Evolutionary conservation across 257 asterid genomes (phyloP), one percentile per base, ranked within the genome.

Genomic region (Primulina tabacum): DNA sequence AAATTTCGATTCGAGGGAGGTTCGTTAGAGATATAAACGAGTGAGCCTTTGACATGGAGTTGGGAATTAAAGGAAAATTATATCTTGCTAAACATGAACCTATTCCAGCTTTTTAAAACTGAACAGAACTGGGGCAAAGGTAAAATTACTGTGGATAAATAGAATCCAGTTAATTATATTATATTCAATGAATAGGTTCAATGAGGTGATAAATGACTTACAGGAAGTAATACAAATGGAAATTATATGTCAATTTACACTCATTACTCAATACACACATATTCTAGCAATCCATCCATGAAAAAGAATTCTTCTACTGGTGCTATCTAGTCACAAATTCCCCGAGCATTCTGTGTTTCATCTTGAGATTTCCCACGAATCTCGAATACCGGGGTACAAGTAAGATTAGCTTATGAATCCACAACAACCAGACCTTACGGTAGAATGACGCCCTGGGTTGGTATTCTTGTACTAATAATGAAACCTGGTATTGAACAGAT

Each of bases 401-500:
- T 9, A 12, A 34, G 37, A 64, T 62, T 64, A 74, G 64, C 57
- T 12, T 50, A 37, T 69, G 60, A 64, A 7, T 14, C 50, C 11
- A 35, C n/a, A 38, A 29, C 32, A 33, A 72, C 65, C 78, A 60
- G 58, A 75, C 83, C 80, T 69, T 63, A 68, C 65, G 38, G 60
- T 24, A 68, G 60, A 69, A 35, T 60, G 53, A 62, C 34, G 24
- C 64, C 38, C 37, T 33, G 5, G 21, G 8, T 24, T 3, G 21
- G 50, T 65, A 35, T 21, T 43, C 64, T 29, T 63, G 40, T 67
- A 62, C 57, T 60, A 62, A 81, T 73, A 84, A 30, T 86, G 89
- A 75, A 81, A 83, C 17, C 84, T 82, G 16, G 71, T 67, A 63
- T 67, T 70, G 82, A 78, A 84, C 61, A 66, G 79, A 63, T 58